Conservation (phyloP, 192 early-diverging fungal species). For the Backusella westeae region DNA sequence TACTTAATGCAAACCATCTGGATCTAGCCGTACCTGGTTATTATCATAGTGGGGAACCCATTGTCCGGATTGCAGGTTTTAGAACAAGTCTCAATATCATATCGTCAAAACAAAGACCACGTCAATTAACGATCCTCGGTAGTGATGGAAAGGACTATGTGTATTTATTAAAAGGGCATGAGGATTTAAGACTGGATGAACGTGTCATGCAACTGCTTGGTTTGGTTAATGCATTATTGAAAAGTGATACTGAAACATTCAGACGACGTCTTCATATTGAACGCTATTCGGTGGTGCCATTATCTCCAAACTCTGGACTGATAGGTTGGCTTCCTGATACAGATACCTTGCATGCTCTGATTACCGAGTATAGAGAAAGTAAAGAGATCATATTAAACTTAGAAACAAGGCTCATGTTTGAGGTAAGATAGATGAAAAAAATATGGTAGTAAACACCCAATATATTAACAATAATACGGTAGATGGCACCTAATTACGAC, state of each 20-base stretch:
- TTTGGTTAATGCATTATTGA: constrained; percentile 87
- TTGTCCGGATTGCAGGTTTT: constrained; percentile 87
- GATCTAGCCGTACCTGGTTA: constrained; percentile 89
- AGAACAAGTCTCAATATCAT: constrained; percentile 76
- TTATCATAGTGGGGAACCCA: constrained; percentile 82
- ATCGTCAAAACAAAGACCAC: constrained; percentile 90
- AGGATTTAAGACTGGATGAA: constrained; percentile 98
- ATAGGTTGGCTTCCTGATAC: constrained; percentile 92
- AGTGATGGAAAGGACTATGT: constrained; percentile 88
- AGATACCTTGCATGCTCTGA: constrained; percentile 83
- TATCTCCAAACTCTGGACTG: constrained; percentile 94
- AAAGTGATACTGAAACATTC: constrained; percentile 81
- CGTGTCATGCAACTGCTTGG: constrained; percentile 98
- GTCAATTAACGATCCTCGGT: constrained; percentile 79
- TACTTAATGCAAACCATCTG: constrained; percentile 78
- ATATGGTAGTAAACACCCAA: background rate
- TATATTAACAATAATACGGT: background rate
- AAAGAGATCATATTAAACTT: constrained; percentile 83
- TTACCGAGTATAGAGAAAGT: constrained; percentile 81
- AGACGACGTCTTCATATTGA: constrained; percentile 91
- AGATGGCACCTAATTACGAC: constrained; percentile 92
- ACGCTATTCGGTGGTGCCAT: constrained; percentile 86
- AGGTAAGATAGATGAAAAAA: constrained; percentile 39
- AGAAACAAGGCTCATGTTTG: constrained; percentile 85
- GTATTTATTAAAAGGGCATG: constrained; percentile 94